Conservation (phyloP, 768 basidiomycete genomes). For the Russula compacta region DNA sequence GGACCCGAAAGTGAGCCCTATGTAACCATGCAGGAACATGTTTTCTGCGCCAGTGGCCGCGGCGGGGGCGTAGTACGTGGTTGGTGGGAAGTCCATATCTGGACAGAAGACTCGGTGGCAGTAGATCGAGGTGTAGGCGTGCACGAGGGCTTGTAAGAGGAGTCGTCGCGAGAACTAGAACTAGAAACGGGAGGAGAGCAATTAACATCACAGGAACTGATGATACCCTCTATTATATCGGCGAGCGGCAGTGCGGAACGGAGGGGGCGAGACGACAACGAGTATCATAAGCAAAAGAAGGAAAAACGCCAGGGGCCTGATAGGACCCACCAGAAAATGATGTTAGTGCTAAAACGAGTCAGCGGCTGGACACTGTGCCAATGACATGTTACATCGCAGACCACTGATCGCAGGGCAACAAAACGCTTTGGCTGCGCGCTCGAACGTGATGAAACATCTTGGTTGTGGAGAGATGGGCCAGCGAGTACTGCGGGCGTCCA, state of each 20-base stretch:
- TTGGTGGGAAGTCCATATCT: not conserved
- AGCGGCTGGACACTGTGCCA: not conserved
- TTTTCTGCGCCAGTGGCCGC: slow-evolving; percentile 6
- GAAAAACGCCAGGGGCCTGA: not conserved
- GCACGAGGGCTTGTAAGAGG: not conserved
- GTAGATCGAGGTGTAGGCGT: not conserved
- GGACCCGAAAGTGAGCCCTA: slow-evolving; percentile 4
- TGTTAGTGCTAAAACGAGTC: slow-evolving; percentile 1
- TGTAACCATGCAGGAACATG: slow-evolving; percentile 12
- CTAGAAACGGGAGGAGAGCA: not conserved
- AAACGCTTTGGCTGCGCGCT: not conserved
- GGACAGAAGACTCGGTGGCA: not conserved
- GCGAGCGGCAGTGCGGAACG: not conserved
- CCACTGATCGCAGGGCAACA: slow-evolving; percentile 3
- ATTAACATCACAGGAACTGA: not conserved
- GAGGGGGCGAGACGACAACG: not conserved
- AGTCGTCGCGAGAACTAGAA: not conserved
- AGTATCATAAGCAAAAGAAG: not conserved
- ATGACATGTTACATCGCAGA: slow-evolving; percentile 3
- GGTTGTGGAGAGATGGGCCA: not conserved
- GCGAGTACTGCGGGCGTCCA: too few relatives aligned
- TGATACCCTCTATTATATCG: not conserved
- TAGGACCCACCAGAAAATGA: slow-evolving; percentile 1
- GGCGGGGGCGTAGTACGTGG: not conserved
- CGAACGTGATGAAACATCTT: slow-evolving; percentile 5